Evolutionary conservation across 2,329 filamentous ascomycete species (phyloP).

Genomic region (Herpotrichia juniperi): DNA sequence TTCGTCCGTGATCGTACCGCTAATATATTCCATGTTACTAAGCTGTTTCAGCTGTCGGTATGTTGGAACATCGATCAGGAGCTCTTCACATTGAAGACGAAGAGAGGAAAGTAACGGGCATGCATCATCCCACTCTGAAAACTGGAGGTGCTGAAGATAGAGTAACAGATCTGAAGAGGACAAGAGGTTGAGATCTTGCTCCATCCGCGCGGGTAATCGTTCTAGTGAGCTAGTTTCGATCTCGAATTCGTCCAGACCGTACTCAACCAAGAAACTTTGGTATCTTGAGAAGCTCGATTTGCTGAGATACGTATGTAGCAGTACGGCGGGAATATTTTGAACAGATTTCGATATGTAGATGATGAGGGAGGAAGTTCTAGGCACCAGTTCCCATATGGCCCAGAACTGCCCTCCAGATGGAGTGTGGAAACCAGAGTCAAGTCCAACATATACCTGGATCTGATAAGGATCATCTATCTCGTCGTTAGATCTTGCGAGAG

Average conservation of each 20-base stretch:
- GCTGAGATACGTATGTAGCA: constrained; percentile 44
- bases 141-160: constrained; percentile 40
- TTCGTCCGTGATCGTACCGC: constrained; percentile 32
- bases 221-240: constrained; percentile 11
- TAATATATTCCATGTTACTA: constrained; percentile 44
- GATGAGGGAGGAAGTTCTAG: constrained; percentile 29
- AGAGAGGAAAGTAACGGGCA: constrained; percentile 37
- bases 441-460: constrained; percentile 37
- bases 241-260: constrained; percentile 25
- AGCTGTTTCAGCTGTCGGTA: constrained; percentile 43
- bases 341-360: constrained; percentile 46
- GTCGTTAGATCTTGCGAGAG: constrained; percentile 26
- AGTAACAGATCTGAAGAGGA: constrained; percentile 42
- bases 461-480: constrained; percentile 36
- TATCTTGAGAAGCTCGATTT: constrained; percentile 41
- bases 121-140: constrained; percentile 37
- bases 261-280: constrained; percentile 42
- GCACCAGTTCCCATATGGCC: constrained; percentile 42
- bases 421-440: constrained; percentile 47
- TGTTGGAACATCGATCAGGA: constrained; percentile 44
- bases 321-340: constrained; percentile 31
- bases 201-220: constrained; percentile 31
- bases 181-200: constrained; percentile 41
- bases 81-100: constrained; percentile 35
- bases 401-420: constrained; percentile 41